Evolutionary conservation across 371 early-diverging fungal species (phyloP).

Genomic region (Entomophthora muscae): DNA sequence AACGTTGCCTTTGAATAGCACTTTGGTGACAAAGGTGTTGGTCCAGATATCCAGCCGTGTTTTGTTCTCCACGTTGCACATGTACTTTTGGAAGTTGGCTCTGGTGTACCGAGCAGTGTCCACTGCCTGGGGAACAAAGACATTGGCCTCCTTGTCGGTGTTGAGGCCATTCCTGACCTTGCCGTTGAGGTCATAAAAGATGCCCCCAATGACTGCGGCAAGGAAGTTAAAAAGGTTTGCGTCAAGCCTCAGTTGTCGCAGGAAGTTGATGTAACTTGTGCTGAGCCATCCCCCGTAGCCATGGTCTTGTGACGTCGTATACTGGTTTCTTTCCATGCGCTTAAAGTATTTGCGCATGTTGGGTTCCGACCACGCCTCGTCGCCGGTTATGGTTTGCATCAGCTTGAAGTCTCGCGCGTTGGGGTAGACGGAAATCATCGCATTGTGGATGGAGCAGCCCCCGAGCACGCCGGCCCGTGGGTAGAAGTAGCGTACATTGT

Average conservation of each 20-base stretch:
- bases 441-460: constrained; percentile 3
- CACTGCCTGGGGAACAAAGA: constrained; percentile 1
- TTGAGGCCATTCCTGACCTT: neutral
- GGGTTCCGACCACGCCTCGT: neutral
- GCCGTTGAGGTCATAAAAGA: neutral
- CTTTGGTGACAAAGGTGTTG: constrained; percentile 7
- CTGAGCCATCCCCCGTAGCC: constrained; percentile 4
- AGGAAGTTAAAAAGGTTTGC: neutral
- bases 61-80: neutral
- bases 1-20: neutral
- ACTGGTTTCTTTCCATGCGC: constrained; percentile 1
- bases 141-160: constrained; percentile 1
- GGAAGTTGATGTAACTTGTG: neutral
- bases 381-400: neutral
- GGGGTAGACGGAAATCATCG: constrained; percentile 5
- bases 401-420: constrained; percentile 1
- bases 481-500: neutral
- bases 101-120: neutral
- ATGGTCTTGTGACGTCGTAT: neutral
- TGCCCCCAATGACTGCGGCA: neutral
- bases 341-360: constrained; percentile 8
- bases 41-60: neutral
- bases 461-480: constrained; percentile 1
- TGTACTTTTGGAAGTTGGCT: neutral
- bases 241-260: neutral